These are phyloP conservation scores for Groenewaldozyma tartarivorans DNA, from an alignment of 805 yeast genomes.

Conservation along the genomic window DNA sequence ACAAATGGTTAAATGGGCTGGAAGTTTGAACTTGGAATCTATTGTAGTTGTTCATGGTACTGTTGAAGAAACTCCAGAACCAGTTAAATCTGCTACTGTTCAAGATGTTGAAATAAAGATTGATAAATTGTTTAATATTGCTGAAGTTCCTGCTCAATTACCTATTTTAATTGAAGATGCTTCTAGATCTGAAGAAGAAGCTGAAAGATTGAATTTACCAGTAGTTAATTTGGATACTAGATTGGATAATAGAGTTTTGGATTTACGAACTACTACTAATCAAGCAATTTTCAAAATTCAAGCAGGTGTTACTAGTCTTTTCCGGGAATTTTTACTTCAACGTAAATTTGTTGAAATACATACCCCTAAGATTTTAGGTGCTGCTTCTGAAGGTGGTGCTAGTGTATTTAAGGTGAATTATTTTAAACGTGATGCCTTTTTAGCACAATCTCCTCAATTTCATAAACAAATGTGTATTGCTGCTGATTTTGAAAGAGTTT, in stretches of 20 bases:
- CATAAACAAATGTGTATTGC: conserved; percentile 98
- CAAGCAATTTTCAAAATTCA: conserved; percentile 95
- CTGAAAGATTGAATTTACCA: conserved; percentile 79
- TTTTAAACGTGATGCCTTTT: conserved; percentile 84
- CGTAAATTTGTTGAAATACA: conserved; percentile 82
- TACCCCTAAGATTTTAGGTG: conserved; percentile 90
- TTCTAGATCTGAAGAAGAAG: conserved; percentile 76
- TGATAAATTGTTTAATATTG: conserved; percentile 61
- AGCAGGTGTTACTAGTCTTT: conserved; percentile 77
- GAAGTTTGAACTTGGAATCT: conserved; percentile 74
- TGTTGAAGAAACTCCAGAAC: conserved; percentile 76
- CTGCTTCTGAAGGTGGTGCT: conserved; percentile 97
- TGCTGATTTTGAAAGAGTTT: conserved; percentile 93
- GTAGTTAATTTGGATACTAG: conserved; percentile 94
- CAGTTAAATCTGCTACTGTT: conserved; percentile 81
- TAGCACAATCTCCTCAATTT: conserved; percentile 97
- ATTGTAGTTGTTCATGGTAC: conserved; percentile 86
- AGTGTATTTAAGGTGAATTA: conserved; percentile 90
- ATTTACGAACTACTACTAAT: conserved; percentile 91
- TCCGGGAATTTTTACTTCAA: conserved; percentile 72
- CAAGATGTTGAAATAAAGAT: conserved; percentile 83
- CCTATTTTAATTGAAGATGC: conserved; percentile 97
- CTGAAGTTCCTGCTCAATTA: conserved; percentile 84
- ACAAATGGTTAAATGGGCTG: conserved; percentile 95
- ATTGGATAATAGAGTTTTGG: conserved; percentile 90